Percentiles rank a stretch among this genome's conserved stretches.
Evolutionary conservation across 2,329 filamentous ascomycete species (phyloP).

Genomic region (Xylariomycetidae sp.): DNA sequence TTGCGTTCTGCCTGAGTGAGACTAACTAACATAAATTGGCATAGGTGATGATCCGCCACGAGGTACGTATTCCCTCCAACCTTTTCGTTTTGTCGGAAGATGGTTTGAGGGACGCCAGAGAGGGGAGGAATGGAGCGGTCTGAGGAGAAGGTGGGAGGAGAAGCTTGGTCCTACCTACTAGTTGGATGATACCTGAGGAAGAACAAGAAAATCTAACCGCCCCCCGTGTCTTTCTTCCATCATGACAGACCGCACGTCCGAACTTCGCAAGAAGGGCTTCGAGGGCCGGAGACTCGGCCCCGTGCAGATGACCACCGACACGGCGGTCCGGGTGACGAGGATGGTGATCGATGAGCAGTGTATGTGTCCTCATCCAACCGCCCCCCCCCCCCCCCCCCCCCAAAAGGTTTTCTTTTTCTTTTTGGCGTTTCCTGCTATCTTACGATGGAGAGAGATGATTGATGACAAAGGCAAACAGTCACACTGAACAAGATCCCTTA

Average conservation of each 20-base stretch:
- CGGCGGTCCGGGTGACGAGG: constrained; percentile 87
- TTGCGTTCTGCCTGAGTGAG: no score
- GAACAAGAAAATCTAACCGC: no score
- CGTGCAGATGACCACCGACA: constrained; percentile 98
- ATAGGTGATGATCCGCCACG: constrained; percentile 88
- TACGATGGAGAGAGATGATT: no score
- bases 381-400: no score
- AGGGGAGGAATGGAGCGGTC: neutral
- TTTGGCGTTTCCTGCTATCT: no score
- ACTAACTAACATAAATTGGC: constrained; percentile 8
- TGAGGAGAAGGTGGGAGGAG: no score
- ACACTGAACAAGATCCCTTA: constrained; percentile 76
- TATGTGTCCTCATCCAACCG: no score
- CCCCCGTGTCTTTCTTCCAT: no score
- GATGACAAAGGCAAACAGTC: constrained; percentile 46
- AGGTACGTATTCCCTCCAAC: constrained; percentile 49
- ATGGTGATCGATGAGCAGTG: constrained; percentile 82
- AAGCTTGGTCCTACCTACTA: no score
- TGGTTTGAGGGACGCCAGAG: neutral
- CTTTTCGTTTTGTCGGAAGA: no score
- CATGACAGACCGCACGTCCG: constrained; percentile 97
- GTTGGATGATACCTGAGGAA: no score
- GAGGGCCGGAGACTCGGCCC: constrained; percentile 81
- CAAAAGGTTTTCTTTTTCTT: no score
- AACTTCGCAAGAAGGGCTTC: constrained; percentile 91